Evolutionary conservation across 1,139 yeast genomes (phyloP).

Genomic region (Taiozyma sp.): DNA sequence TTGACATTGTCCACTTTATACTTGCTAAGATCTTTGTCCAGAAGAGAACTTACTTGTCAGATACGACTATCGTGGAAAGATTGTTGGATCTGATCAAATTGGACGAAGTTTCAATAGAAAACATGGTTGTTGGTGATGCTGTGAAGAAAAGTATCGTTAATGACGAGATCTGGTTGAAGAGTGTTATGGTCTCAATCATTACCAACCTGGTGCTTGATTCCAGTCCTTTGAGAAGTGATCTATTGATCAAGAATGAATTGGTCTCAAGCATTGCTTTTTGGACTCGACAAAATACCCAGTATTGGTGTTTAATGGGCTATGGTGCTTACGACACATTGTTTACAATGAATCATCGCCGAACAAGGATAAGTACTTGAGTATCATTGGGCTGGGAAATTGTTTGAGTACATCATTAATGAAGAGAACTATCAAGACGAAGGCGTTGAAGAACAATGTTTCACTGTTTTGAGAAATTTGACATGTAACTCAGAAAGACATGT

Average conservation of each 20-base stretch:
- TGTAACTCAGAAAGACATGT: slow-evolving; percentile 59
- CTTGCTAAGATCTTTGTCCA: slow-evolving; percentile 64
- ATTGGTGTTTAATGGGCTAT: slow-evolving; percentile 44
- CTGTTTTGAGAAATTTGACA: slow-evolving; percentile 69
- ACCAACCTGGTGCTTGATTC: slow-evolving; percentile 81
- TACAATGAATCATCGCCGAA: slow-evolving; percentile 31
- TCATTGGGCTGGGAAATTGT: slow-evolving; percentile 47
- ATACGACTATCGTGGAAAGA: slow-evolving; percentile 47
- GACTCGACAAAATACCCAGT: slow-evolving; percentile 28
- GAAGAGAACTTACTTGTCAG: slow-evolving; percentile 74
- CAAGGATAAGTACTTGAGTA: slow-evolving; percentile 31
- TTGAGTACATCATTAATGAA: slow-evolving; percentile 43
- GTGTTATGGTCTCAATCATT: slow-evolving; percentile 61
- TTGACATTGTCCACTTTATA: slow-evolving; percentile 41
- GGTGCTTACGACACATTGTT: slow-evolving; percentile 54
- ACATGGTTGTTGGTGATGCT: not conserved
- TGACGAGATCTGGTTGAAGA: slow-evolving; percentile 39
- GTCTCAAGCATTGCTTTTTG: slow-evolving; percentile 41
- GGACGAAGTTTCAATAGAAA: slow-evolving; percentile 22
- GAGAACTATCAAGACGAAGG: slow-evolving; percentile 35
- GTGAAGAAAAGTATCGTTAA: slow-evolving; percentile 26
- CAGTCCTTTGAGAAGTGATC: slow-evolving; percentile 60
- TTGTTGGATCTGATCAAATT: slow-evolving; percentile 37
- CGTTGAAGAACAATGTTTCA: slow-evolving; percentile 65
- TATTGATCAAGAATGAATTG: slow-evolving; percentile 52